Conservation (phyloP, 2,329 filamentous ascomycete species). For the Phialophora macrospora region DNA sequence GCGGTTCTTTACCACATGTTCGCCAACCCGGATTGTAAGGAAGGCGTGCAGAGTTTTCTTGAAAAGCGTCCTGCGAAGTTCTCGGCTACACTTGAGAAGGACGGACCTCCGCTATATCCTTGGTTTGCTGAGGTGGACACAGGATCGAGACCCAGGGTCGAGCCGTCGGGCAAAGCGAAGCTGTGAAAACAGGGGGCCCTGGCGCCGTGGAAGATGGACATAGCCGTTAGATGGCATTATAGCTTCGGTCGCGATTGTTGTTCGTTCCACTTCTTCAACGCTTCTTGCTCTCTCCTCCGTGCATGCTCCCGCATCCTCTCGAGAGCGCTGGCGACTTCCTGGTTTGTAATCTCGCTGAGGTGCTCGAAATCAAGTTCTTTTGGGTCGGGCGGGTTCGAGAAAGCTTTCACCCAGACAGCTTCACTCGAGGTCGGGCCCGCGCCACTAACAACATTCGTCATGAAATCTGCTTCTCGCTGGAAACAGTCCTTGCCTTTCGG, state of each 20-base stretch:
- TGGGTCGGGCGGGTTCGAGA: constrained; percentile 40
- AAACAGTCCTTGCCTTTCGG: constrained; percentile 59
- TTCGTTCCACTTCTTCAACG: constrained; percentile 43
- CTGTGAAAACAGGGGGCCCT: constrained; percentile 3
- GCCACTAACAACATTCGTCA: constrained; percentile 43
- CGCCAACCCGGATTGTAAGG: constrained; percentile 62
- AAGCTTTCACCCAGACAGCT: constrained; percentile 42
- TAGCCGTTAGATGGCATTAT: constrained; percentile 31
- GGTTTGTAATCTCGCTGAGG: constrained; percentile 44
- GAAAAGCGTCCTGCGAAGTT: constrained; percentile 70
- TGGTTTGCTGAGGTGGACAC: constrained; percentile 68
- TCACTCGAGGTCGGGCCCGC: constrained; percentile 38
- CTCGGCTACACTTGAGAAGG: constrained; percentile 62
- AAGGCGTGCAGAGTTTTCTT: constrained; percentile 70
- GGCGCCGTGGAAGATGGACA: not conserved
- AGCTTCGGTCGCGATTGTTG: constrained; percentile 41
- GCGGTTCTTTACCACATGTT: constrained; percentile 47
- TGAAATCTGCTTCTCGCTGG: constrained; percentile 62
- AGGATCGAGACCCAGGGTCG: constrained; percentile 18
- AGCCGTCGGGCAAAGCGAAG: constrained; percentile 20
- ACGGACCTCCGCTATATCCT: constrained; percentile 65
- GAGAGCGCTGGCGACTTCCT: constrained; percentile 45
- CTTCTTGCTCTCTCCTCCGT: constrained; percentile 44
- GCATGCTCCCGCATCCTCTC: constrained; percentile 42
- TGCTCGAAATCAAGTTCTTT: constrained; percentile 45